Evolutionary conservation across 2,329 filamentous ascomycete species (phyloP).

Genomic region (Xylaria sp.): DNA sequence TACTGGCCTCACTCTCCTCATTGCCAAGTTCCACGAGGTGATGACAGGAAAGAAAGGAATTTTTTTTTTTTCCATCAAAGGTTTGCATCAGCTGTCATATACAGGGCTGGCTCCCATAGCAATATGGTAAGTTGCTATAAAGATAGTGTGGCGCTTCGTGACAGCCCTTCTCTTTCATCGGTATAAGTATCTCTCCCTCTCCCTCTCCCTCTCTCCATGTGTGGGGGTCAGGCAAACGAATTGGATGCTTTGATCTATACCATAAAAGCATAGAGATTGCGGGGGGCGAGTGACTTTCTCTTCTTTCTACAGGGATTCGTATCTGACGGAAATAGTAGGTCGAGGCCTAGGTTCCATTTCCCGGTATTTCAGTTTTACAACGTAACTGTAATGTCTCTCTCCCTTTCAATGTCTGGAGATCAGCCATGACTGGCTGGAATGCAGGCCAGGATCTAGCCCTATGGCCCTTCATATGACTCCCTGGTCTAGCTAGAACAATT

Average conservation of each 20-base stretch:
- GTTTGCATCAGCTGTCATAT: slow-evolving; percentile 10
- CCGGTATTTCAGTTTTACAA: slow-evolving; percentile 12
- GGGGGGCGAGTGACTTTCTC: slow-evolving; percentile 11
- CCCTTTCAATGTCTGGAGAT: slow-evolving; percentile 12
- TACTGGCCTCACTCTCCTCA: slow-evolving; percentile 15
- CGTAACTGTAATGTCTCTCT: slow-evolving; percentile 7
- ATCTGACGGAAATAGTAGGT: slow-evolving; percentile 15
- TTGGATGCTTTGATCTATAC: slow-evolving; percentile 17
- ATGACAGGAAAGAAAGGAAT: slow-evolving; percentile 2
- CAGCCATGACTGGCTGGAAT: slow-evolving; percentile 26
- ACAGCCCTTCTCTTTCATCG: slow-evolving; percentile 1
- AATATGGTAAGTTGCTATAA: not conserved
- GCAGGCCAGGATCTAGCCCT: slow-evolving; percentile 19
- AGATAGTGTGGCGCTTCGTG: slow-evolving; percentile 11
- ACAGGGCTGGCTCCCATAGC: not conserved
- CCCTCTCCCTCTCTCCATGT: no score
- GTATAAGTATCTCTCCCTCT: slow-evolving; percentile 1
- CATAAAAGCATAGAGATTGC: slow-evolving; percentile 16
- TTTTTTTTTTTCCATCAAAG: slow-evolving; percentile 1
- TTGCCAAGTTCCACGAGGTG: slow-evolving; percentile 14
- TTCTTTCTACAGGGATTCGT: slow-evolving; percentile 6
- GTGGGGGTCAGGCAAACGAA: slow-evolving; percentile 1
- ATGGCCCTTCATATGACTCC: slow-evolving; percentile 7
- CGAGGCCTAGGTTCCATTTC: not conserved
- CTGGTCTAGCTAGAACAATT: not conserved